Evolutionary conservation across 495 filamentous ascomycete species (phyloP).

Genomic region (Pyronema omphalodes): DNA sequence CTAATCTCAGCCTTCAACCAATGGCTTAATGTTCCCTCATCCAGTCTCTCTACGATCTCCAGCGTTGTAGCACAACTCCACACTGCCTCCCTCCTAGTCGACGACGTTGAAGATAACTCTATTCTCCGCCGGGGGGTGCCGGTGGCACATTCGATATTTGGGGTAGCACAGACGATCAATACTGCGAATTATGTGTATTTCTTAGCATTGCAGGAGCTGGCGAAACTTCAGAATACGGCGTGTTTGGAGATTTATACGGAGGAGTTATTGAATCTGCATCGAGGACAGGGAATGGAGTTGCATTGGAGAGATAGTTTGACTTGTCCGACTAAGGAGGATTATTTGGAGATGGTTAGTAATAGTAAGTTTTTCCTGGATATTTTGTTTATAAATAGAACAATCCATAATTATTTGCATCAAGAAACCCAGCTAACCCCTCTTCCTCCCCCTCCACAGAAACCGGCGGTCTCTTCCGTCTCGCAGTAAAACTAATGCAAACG

Average conservation of each 20-base stretch:
- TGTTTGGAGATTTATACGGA: conserved; percentile 67
- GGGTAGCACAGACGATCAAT: conserved; percentile 91
- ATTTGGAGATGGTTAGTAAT: conserved; percentile 96
- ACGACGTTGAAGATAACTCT: conserved; percentile 80
- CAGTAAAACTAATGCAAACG: conserved; percentile 90
- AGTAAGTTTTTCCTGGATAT: too few species aligned
- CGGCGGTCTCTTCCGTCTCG: conserved; percentile 83
- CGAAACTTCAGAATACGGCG: conserved; percentile 50
- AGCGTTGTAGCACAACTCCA: conserved; percentile 86
- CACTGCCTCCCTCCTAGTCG: conserved; percentile 77
- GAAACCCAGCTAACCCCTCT: too few species aligned
- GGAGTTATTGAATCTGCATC: conserved; percentile 82
- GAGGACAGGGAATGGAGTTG: conserved; percentile 93
- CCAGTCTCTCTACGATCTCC: conserved; percentile 63
- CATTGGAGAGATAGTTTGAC: conserved; percentile 91
- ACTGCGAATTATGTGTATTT: conserved; percentile 96
- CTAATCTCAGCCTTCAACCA: conserved; percentile 79
- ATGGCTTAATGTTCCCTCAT: conserved; percentile 68
- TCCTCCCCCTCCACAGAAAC: conserved; percentile 44
- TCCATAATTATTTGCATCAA: too few species aligned
- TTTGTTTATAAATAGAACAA: too few species aligned
- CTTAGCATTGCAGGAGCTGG: conserved; percentile 61
- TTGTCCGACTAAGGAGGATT: conserved; percentile 88
- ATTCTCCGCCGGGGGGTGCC: conserved; percentile 71
- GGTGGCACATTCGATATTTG: conserved; percentile 88